A percentile compares a stretch with the other conserved stretches of the same genome.
These are phyloP conservation scores for Aureobasidium zeae DNA, from an alignment of 2,329 filamentous ascomycete species.

Conservation along the genomic window DNA sequence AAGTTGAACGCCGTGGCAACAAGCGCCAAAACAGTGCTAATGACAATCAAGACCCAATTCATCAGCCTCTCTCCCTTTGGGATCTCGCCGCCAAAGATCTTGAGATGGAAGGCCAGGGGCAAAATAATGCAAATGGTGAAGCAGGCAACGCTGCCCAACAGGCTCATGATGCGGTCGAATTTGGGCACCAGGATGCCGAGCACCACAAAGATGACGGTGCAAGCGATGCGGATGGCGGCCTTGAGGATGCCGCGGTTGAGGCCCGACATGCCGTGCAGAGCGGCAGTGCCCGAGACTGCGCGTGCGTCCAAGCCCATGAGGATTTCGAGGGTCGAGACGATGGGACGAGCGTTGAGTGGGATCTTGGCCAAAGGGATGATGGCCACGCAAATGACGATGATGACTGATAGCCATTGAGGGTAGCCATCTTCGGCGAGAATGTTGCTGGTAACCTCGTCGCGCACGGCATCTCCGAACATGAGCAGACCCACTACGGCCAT, in stretches of 20 bases:
- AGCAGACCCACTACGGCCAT: conserved; percentile 78
- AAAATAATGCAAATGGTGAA: conserved; percentile 92
- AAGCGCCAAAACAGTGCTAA: conserved; percentile 61
- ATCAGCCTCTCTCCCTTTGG: conserved; percentile 51
- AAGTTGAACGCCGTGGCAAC: conserved; percentile 83
- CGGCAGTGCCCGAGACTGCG: conserved; percentile 41
- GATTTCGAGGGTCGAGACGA: conserved; percentile 76
- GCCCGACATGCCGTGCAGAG: conserved; percentile 46
- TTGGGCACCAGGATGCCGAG: conserved; percentile 67
- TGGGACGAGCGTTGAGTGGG: conserved; percentile 80
- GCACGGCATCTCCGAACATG: conserved; percentile 89
- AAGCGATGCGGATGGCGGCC: conserved; percentile 53
- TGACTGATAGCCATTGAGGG: conserved; percentile 60
- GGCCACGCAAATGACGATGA: conserved; percentile 77
- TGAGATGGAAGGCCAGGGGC: conserved; percentile 80
- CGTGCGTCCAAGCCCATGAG: conserved; percentile 61
- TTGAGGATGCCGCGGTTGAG: conserved; percentile 51
- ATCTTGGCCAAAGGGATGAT: conserved; percentile 94
- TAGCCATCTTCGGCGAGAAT: conserved; percentile 68
- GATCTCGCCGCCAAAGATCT: conserved; percentile 72
- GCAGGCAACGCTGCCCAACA: conserved; percentile 82
- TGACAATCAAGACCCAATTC: conserved; percentile 58
- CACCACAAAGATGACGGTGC: conserved; percentile 61
- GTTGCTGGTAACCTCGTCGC: conserved; percentile 84
- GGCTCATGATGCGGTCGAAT: conserved; percentile 84